These are phyloP conservation scores for Prunus mume DNA, from an alignment of 306 rosid genomes.

Conservation along the genomic window DNA sequence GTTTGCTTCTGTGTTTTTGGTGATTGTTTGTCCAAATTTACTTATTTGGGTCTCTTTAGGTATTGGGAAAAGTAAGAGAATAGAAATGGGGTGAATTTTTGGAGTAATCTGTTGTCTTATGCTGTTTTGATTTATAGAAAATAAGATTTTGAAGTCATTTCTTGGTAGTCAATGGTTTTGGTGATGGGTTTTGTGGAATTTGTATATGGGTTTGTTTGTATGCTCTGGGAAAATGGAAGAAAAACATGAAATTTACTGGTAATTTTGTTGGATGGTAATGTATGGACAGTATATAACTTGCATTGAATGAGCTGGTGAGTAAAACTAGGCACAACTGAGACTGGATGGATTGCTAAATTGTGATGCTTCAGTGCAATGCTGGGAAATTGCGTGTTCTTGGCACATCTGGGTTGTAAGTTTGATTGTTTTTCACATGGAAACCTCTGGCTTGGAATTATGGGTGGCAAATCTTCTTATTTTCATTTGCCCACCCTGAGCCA, in stretches of 20 bases:
- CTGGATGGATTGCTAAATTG: neutral
- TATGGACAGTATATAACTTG: neutral
- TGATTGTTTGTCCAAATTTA: neutral
- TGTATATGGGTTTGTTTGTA: neutral
- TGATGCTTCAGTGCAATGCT: neutral
- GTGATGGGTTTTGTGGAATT: neutral
- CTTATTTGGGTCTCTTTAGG: neutral
- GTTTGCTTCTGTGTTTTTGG: constrained; percentile 14
- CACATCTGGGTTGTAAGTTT: neutral
- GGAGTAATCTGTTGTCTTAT: neutral
- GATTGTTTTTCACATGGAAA: neutral
- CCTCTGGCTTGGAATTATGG: neutral
- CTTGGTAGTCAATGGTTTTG: neutral
- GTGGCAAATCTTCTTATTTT: neutral
- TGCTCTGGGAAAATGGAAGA: neutral
- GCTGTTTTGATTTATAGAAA: neutral
- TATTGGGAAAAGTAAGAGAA: too few relatives aligned
- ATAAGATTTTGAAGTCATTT: neutral
- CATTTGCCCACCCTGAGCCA: neutral
- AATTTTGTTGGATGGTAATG: neutral
- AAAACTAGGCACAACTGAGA: neutral
- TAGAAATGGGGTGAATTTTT: neutral
- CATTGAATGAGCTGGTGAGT: neutral
- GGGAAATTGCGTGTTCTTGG: neutral
- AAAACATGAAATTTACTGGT: neutral